Evolutionary conservation across 805 yeast species (phyloP).

Genomic region (Kodamaea fukazawae): DNA sequence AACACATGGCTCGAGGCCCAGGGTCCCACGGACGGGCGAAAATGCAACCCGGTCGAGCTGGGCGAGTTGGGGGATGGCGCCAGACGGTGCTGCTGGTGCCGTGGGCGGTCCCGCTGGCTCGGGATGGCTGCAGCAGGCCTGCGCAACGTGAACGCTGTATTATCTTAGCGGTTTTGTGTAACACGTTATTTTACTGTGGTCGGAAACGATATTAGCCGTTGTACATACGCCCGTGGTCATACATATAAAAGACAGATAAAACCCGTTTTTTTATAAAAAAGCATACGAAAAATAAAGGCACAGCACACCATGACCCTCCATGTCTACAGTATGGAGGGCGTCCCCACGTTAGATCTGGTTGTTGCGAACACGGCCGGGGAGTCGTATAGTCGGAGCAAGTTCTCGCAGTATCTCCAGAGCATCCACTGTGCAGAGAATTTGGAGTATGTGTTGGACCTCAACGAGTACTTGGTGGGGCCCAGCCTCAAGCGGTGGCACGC

Average conservation of each 20-base stretch:
- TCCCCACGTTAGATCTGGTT: slow-evolving; percentile 9
- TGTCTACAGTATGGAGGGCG: slow-evolving; percentile 3
- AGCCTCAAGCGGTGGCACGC: slow-evolving; percentile 23
- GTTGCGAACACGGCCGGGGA: slow-evolving; percentile 3
- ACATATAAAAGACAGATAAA: slow-evolving; percentile 1
- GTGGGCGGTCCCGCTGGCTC: no score
- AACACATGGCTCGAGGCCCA: no score
- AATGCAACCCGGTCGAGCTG: no score
- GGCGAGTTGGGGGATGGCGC: no score
- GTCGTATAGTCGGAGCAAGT: slow-evolving; percentile 13
- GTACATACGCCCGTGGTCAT: slow-evolving; percentile 5
- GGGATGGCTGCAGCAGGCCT: no score
- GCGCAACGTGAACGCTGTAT: no score
- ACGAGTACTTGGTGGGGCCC: slow-evolving; percentile 15
- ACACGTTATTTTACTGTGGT: background rate
- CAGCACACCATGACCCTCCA: slow-evolving; percentile 4
- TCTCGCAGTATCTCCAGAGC: slow-evolving; percentile 23
- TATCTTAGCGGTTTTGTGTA: slow-evolving; percentile 3
- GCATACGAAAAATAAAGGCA: background rate
- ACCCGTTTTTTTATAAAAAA: background rate
- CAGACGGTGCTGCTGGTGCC: no score
- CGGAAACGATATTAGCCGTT: background rate
- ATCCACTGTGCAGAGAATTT: slow-evolving; percentile 39
- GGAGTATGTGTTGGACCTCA: slow-evolving; percentile 30
- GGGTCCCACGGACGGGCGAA: no score